Evolutionary conservation across 169 alveolate genomes (phyloP).

Genomic region (Cryptosporidium tyzzeri): DNA sequence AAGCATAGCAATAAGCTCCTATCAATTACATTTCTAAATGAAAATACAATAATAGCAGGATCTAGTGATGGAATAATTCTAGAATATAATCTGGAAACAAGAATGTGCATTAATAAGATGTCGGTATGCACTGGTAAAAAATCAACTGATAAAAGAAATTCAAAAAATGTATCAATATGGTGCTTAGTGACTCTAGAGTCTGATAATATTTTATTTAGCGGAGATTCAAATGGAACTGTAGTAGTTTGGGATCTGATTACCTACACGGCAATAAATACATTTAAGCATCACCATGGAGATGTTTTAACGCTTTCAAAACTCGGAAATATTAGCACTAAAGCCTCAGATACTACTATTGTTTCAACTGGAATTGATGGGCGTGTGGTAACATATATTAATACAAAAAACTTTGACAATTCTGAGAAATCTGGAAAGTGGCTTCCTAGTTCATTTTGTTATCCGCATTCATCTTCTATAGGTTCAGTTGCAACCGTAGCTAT

Average conservation of each 20-base stretch:
- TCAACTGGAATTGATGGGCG: conserved; percentile 71
- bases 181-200: conserved; percentile 49
- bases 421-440: conserved; percentile 26
- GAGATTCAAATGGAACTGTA: conserved; percentile 73
- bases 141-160: background rate
- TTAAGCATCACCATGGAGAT: conserved; percentile 54
- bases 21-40: conserved; percentile 41
- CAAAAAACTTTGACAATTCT: background rate
- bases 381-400: conserved; percentile 57
- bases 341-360: conserved; percentile 6
- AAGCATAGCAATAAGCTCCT: conserved; percentile 37
- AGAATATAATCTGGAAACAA: conserved; percentile 26
- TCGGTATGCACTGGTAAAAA: conserved; percentile 67
- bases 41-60: conserved; percentile 38
- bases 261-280: conserved; percentile 54
- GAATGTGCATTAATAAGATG: conserved; percentile 34
- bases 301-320: conserved; percentile 56
- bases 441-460: conserved; percentile 60
- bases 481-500: conserved; percentile 33
- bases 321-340: background rate
- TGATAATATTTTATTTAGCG: conserved; percentile 56
- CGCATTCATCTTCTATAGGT: conserved; percentile 13
- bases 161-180: conserved; percentile 39
- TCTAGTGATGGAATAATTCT: conserved; percentile 60
- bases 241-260: conserved; percentile 60